Conservation (phyloP, 345 rosid species). For the Aegle marmelos region DNA sequence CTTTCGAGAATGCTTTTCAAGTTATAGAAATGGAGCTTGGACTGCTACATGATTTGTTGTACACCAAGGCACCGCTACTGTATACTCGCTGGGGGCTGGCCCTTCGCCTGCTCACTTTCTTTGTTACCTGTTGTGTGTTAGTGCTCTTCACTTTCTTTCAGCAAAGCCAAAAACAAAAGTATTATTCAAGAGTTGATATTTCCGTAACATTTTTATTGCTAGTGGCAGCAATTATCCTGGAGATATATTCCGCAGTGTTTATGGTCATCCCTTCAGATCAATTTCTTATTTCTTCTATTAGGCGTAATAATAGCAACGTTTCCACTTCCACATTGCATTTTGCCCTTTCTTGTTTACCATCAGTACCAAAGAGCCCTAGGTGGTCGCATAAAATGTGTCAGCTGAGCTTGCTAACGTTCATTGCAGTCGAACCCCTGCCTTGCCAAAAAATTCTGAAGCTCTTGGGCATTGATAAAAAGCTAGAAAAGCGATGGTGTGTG, state of each 20-base stretch:
- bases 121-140: conserved; percentile 1
- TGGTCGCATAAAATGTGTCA: background rate
- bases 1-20: conserved; percentile 20
- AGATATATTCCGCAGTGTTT: conserved; percentile 5
- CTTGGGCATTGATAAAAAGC: background rate
- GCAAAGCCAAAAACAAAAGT: background rate
- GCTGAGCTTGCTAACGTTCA: background rate
- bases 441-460: background rate
- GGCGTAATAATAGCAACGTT: background rate
- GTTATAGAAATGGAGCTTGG: conserved; percentile 43
- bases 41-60: conserved; percentile 35
- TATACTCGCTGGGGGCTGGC: conserved; percentile 16
- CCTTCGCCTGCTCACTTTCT: conserved; percentile 14
- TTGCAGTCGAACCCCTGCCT: background rate
- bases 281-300: background rate
- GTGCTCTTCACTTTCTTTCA: conserved; percentile 9
- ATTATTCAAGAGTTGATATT: conserved; percentile 16
- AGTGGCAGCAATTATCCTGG: conserved; percentile 28
- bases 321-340: too few species aligned
- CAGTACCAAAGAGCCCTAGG: background rate
- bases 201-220: conserved; percentile 34
- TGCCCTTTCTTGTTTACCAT: background rate
- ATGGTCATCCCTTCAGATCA: background rate
- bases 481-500: background rate
- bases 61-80: conserved; percentile 30